These are phyloP conservation scores for Alternaria burnsii DNA, from an alignment of 2,329 filamentous ascomycete genomes.

Conservation along the genomic window DNA sequence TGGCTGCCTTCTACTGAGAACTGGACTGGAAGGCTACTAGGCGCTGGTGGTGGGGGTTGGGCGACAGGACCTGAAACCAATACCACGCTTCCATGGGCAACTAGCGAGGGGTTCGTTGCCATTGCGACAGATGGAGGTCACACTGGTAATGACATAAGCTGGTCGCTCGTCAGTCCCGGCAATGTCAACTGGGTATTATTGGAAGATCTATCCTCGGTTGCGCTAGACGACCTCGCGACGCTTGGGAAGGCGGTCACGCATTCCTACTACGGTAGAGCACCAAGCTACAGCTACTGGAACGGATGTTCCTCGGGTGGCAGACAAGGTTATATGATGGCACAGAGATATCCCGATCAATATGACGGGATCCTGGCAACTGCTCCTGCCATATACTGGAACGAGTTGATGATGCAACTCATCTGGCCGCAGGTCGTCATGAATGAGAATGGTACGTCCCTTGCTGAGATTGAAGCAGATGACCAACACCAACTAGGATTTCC, in stretches of 20 bases:
- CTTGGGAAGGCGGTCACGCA: constrained; percentile 40
- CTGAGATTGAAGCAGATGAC: neutral
- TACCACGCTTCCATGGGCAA: constrained; percentile 19
- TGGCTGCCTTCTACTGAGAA: constrained; percentile 28
- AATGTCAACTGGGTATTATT: constrained; percentile 35
- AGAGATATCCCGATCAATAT: constrained; percentile 38
- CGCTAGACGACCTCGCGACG: constrained; percentile 41
- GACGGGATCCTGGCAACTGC: constrained; percentile 45
- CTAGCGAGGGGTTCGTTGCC: constrained; percentile 33
- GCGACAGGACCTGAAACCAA: constrained; percentile 24
- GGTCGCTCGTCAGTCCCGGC: constrained; percentile 21
- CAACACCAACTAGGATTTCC: constrained; percentile 11
- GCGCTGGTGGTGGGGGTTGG: constrained; percentile 34
- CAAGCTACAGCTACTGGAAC: constrained; percentile 45
- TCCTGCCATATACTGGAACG: constrained; percentile 32
- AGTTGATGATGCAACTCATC: constrained; percentile 25
- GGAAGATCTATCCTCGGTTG: constrained; percentile 42
- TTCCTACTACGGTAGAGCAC: constrained; percentile 39
- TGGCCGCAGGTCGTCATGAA: constrained; percentile 42
- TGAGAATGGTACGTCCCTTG: constrained; percentile 19
- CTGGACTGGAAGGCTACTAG: constrained; percentile 35
- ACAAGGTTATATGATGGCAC: constrained; percentile 44
- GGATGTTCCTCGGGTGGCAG: constrained; percentile 30
- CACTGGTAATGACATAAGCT: constrained; percentile 12
- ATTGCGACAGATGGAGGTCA: constrained; percentile 35